These are phyloP conservation scores for Sphagnum contortum DNA, from an alignment of 225 moss, liverwort and hornwort species.

Conservation along the genomic window DNA sequence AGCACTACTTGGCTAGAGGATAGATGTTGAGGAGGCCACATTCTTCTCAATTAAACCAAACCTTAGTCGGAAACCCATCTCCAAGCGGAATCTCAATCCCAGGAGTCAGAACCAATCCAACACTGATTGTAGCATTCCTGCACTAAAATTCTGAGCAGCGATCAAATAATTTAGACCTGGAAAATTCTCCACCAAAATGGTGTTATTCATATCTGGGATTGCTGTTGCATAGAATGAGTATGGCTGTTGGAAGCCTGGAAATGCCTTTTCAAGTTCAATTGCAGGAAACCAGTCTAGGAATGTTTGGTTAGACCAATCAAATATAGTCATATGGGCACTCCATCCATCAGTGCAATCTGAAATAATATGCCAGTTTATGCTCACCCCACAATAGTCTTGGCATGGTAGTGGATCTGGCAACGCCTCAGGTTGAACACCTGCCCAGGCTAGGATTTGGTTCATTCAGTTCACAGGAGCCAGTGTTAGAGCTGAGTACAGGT, in stretches of 20 bases:
- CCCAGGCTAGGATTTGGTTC: conserved; percentile 33
- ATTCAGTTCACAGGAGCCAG: conserved; percentile 69
- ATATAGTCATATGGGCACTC: conserved; percentile 62
- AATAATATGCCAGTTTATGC: conserved; percentile 86
- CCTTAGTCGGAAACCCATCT: conserved; percentile 45
- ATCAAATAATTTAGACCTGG: conserved; percentile 33
- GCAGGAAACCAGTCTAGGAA: conserved; percentile 62
- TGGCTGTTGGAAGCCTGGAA: conserved; percentile 34
- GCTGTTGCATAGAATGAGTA: conserved; percentile 76
- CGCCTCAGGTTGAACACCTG: conserved; percentile 29
- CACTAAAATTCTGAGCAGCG: conserved; percentile 32
- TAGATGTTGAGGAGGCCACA: conserved; percentile 30
- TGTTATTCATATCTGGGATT: conserved; percentile 34
- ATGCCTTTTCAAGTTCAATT: conserved; percentile 42
- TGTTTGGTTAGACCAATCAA: conserved; percentile 60
- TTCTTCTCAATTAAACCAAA: conserved; percentile 88
- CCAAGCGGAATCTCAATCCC: conserved; percentile 22
- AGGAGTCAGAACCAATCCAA: conserved; percentile 17
- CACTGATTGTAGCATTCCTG: conserved; percentile 50
- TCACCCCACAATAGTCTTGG: conserved; percentile 70
- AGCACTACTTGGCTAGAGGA: conserved; percentile 25
- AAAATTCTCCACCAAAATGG: conserved; percentile 21
- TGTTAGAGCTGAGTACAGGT: conserved; percentile 62
- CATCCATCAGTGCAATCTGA: conserved; percentile 72
- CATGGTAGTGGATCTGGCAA: conserved; percentile 59